Conservation (phyloP, 2,329 filamentous ascomycete species). For the Cyclaneusma minus region DNA sequence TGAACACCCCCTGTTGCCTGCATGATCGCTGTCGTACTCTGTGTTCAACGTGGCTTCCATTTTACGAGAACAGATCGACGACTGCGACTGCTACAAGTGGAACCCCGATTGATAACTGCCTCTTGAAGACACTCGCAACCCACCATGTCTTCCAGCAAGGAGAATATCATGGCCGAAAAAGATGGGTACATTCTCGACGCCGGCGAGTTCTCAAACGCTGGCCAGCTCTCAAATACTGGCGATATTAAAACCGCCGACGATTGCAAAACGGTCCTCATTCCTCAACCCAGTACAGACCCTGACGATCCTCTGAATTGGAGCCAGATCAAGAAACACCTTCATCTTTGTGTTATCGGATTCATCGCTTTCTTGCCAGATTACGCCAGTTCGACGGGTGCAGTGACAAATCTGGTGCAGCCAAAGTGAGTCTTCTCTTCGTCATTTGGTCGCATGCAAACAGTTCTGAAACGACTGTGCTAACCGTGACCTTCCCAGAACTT, state of each 20-base stretch:
- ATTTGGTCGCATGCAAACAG: background rate
- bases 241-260: constrained; percentile 37
- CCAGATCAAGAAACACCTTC: constrained; percentile 29
- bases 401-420: constrained; percentile 1
- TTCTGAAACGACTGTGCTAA: too few species aligned
- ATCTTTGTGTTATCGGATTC: constrained; percentile 30
- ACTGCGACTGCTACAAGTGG: too few species aligned
- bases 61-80: too few species aligned
- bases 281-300: constrained; percentile 28
- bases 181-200: background rate
- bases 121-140: too few species aligned
- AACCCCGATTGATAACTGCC: too few species aligned
- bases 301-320: constrained; percentile 30
- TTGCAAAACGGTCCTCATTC: constrained; percentile 16
- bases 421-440: constrained; percentile 12
- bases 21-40: too few species aligned
- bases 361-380: constrained; percentile 5
- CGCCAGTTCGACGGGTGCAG: constrained; percentile 2
- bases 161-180: background rate
- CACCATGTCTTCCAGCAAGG: background rate
- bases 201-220: background rate
- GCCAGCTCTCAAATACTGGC: too few species aligned
- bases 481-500: constrained; percentile 1
- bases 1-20: too few species aligned
- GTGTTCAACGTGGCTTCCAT: too few species aligned